Base-by-base conservation (phyloP, 1,284 basidiomycete species). In the Ceratobasidium sp. region DNA sequence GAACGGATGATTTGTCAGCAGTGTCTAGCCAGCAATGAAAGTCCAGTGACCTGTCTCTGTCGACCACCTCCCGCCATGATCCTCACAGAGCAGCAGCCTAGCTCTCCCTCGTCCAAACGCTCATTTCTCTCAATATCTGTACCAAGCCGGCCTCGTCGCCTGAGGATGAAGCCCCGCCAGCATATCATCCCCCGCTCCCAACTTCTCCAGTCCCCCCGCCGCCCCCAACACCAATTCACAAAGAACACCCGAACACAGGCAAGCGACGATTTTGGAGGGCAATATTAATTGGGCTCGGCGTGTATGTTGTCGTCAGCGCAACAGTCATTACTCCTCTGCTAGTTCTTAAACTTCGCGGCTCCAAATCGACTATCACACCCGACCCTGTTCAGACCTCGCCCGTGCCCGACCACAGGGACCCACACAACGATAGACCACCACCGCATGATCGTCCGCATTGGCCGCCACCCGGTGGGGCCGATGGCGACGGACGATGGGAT, bases 21-120 rank as follows among this genome's bases (percentile, higher is more conserved):
- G 20, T 8, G n/a, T 12, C 10, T 47, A 47, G 8, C 45, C n/a
- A 20, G 45, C 45, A 40, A 8, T 8, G 8, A 40, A 40, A 8
- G 38, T 40, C 38, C 38, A 8, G 17, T 8, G 10, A 17, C 17
- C 17, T 40, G 38, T 40, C 17, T 40, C 38, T 8, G 8, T 8
- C 45, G 22, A 47, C 20, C 10, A 12, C 45, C 25, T 31, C 45
- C 62, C 50, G 35, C 34, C 1, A 65, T 65, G 62, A 65, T 65
- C 29, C 52, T 65, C 22, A 53, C 62, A 17, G 62, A 62, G 29
- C 58, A 65, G 49, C 62, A 65, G 62, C 62, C 62, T 22, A 65
- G 62, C 43, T 65, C 62, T 10, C 62, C 62, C 40, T 27, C 47
- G 13, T 65, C 62, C 12, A 65, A 65, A 47, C 49, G 62, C 7